These are phyloP conservation scores for Venturiaceae sp. DNA, from an alignment of 2,329 filamentous ascomycete species.

Conservation along the genomic window DNA sequence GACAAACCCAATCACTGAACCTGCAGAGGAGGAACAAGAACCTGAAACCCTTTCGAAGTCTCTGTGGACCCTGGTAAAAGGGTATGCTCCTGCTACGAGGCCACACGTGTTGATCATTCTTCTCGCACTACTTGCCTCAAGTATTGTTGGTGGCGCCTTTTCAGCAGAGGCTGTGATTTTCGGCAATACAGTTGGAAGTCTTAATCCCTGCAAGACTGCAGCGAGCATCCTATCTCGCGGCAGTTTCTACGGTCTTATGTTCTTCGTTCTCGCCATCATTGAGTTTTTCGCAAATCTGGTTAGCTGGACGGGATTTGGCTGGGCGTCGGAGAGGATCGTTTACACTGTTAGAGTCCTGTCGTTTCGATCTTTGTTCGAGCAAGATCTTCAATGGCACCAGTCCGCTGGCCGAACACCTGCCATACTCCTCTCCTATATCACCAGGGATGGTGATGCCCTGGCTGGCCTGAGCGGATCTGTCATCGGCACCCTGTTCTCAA, in stretches of 20 bases:
- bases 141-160: slow-evolving; percentile 47
- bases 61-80: slow-evolving; percentile 9
- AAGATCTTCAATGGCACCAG: slow-evolving; percentile 64
- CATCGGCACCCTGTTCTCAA: slow-evolving; percentile 59
- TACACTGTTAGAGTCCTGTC: slow-evolving; percentile 54
- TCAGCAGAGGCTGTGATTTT: slow-evolving; percentile 51
- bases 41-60: not conserved
- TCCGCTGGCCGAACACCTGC: slow-evolving; percentile 52
- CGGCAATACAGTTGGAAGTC: slow-evolving; percentile 47
- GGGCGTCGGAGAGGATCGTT: slow-evolving; percentile 54
- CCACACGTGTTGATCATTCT: slow-evolving; percentile 35
- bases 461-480: slow-evolving; percentile 62
- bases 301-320: slow-evolving; percentile 49
- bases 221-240: slow-evolving; percentile 40
- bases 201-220: slow-evolving; percentile 43
- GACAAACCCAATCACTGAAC: not conserved
- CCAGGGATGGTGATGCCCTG: slow-evolving; percentile 56
- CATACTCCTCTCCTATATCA: slow-evolving; percentile 56
- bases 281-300: slow-evolving; percentile 48
- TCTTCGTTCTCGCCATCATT: slow-evolving; percentile 39
- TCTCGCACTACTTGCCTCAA: slow-evolving; percentile 39
- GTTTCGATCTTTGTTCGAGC: slow-evolving; percentile 54
- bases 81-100: slow-evolving; percentile 29
- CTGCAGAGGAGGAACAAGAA: not conserved
- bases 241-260: slow-evolving; percentile 46